A percentile compares a stretch with the other conserved stretches of the same genome.
Conservation (phyloP, 768 basidiomycete genomes). For the Sarcomyxa edulis region DNA sequence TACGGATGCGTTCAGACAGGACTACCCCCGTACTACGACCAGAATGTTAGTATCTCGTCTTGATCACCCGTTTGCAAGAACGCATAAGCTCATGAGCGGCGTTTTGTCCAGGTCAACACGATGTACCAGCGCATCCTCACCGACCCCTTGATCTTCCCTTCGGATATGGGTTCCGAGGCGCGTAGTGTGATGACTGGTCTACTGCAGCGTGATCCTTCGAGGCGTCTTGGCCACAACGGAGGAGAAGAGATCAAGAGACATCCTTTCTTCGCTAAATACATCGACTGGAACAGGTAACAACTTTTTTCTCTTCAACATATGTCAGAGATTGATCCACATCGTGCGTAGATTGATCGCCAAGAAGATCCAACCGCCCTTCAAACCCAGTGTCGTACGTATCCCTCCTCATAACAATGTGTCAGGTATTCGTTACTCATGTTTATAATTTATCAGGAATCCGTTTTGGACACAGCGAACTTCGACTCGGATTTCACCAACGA, state of each 20-base stretch:
- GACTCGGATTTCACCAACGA: constrained; percentile 97
- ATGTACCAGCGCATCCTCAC: constrained; percentile 96
- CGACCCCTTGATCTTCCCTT: constrained; percentile 89
- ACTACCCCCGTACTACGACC: constrained; percentile 97
- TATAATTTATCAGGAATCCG: constrained; percentile 58
- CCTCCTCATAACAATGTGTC: not conserved
- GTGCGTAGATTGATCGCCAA: constrained; percentile 67
- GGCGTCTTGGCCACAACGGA: constrained; percentile 86
- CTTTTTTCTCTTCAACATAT: not conserved
- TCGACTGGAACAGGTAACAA: constrained; percentile 80
- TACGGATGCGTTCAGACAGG: constrained; percentile 63
- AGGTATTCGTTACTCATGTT: constrained; percentile 1
- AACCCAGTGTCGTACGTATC: constrained; percentile 83
- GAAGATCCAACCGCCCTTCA: constrained; percentile 97
- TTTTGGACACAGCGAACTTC: constrained; percentile 94
- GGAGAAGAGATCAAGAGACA: constrained; percentile 96
- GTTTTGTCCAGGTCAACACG: no score
- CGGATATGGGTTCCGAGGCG: constrained; percentile 86
- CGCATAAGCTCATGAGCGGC: no score
- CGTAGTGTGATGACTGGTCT: constrained; percentile 84
- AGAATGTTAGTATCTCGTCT: no score
- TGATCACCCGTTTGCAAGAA: no score
- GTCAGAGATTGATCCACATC: constrained; percentile 1
- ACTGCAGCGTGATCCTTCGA: constrained; percentile 82
- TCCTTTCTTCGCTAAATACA: constrained; percentile 90